Conservation (phyloP, 495 filamentous ascomycete species). For the Venustampulla echinocandica region DNA sequence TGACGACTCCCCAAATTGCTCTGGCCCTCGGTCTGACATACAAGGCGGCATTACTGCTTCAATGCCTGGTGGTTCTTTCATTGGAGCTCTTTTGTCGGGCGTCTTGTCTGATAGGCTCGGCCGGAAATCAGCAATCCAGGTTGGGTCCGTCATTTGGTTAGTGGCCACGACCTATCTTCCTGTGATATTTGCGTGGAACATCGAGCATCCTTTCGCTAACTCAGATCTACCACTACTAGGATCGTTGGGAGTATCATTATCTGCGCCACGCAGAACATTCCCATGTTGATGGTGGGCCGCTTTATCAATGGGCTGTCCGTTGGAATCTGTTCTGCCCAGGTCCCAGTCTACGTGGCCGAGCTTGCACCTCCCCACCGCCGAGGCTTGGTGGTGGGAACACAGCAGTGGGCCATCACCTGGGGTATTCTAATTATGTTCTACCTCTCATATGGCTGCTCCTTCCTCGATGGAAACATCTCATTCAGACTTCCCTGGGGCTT, state of each 20-base stretch:
- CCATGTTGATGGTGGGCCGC: conserved; percentile 64
- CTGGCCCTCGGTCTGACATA: conserved; percentile 26
- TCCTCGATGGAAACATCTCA: conserved; percentile 45
- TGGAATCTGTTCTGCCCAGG: conserved; percentile 67
- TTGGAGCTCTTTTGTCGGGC: conserved; percentile 62
- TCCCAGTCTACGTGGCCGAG: conserved; percentile 70
- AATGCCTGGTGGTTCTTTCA: conserved; percentile 68
- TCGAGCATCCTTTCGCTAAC: too few species aligned
- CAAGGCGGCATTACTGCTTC: conserved; percentile 54
- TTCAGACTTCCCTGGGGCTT: conserved; percentile 70
- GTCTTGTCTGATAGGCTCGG: conserved; percentile 58
- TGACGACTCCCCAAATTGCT: conserved; percentile 25
- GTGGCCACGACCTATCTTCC: conserved; percentile 57
- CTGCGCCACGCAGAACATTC: conserved; percentile 62
- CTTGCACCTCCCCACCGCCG: conserved; percentile 57
- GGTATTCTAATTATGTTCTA: conserved; percentile 75
- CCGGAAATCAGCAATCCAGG: conserved; percentile 57
- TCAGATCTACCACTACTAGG: too few species aligned
- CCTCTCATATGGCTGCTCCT: conserved; percentile 67
- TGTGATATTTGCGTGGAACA: too few species aligned
- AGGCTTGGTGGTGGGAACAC: conserved; percentile 60
- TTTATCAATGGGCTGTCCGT: conserved; percentile 68
- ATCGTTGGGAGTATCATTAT: conserved; percentile 55
- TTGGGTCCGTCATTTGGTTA: conserved; percentile 54
- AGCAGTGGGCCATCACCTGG: conserved; percentile 74